Evolutionary conservation across 169 alveolate species (phyloP).

Genomic region (Plasmodium sp.): DNA sequence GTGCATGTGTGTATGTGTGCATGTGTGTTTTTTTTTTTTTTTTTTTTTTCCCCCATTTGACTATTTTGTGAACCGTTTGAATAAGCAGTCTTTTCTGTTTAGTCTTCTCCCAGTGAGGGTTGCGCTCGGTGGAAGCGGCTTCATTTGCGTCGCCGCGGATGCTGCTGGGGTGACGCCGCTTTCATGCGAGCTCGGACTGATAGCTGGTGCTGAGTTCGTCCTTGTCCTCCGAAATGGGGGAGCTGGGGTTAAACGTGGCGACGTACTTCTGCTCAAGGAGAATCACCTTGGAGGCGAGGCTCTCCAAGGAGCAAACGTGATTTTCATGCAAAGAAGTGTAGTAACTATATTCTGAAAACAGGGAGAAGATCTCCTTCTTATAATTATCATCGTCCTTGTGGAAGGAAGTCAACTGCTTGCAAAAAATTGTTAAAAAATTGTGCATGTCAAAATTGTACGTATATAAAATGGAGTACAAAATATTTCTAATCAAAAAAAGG

Average conservation of each 20-base stretch:
- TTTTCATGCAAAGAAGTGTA: constrained; percentile 19
- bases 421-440: constrained; percentile 20
- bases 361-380: constrained; percentile 54
- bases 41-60: not conserved
- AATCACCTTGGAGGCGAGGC: constrained; percentile 25
- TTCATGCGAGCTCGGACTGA: not conserved
- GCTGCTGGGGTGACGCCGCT: too few species aligned
- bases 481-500: constrained; percentile 36
- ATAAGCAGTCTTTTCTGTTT: not conserved
- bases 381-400: constrained; percentile 56
- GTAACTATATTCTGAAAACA: constrained; percentile 61
- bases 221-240: constrained; percentile 9
- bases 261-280: constrained; percentile 42
- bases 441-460: constrained; percentile 46
- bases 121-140: not conserved
- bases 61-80: not conserved
- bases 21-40: not conserved
- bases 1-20: not conserved
- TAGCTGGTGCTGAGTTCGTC: not conserved
- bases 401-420: constrained; percentile 31
- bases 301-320: constrained; percentile 43
- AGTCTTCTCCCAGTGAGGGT: not conserved
- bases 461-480: constrained; percentile 27
- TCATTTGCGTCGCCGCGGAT: not conserved
- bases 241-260: constrained; percentile 6